These are phyloP conservation scores for Mrakiaceae sp. DNA, from an alignment of 1,284 basidiomycete species.

Conservation along the genomic window DNA sequence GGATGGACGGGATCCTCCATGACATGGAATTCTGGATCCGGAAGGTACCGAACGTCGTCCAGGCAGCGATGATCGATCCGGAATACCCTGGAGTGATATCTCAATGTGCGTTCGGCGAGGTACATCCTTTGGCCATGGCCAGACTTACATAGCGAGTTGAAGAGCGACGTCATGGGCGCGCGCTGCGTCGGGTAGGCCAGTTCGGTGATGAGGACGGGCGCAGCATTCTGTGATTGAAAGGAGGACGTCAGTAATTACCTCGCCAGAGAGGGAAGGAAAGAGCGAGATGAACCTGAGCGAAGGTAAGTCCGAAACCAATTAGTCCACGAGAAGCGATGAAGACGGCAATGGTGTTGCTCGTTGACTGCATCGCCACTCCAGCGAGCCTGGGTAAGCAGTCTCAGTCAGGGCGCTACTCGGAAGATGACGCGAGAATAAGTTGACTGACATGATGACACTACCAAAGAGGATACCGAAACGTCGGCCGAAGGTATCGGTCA, in stretches of 20 bases:
- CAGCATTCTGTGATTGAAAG: slow-evolving; percentile 2
- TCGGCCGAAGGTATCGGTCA: slow-evolving; percentile 28
- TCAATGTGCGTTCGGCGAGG: slow-evolving; percentile 41
- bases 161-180: slow-evolving; percentile 54
- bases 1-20: slow-evolving; percentile 48
- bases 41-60: slow-evolving; percentile 63
- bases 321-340: slow-evolving; percentile 56
- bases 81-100: slow-evolving; percentile 6
- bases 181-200: slow-evolving; percentile 65
- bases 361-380: slow-evolving; percentile 52
- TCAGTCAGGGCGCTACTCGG: neutral
- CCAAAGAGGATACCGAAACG: slow-evolving; percentile 27
- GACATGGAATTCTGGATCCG: slow-evolving; percentile 50
- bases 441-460: slow-evolving; percentile 31
- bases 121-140: slow-evolving; percentile 35
- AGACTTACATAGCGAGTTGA: slow-evolving; percentile 64
- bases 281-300: slow-evolving; percentile 36
- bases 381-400: slow-evolving; percentile 41
- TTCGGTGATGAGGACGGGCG: slow-evolving; percentile 45
- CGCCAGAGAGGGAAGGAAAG: neutral
- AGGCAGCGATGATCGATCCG: slow-evolving; percentile 45
- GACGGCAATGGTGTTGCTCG: slow-evolving; percentile 60
- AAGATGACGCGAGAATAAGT: slow-evolving; percentile 39
- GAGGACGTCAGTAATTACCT: neutral
- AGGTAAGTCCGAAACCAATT: slow-evolving; percentile 66